These are phyloP conservation scores for Suillus spraguei DNA, from an alignment of 768 basidiomycete species.

Conservation along the genomic window DNA sequence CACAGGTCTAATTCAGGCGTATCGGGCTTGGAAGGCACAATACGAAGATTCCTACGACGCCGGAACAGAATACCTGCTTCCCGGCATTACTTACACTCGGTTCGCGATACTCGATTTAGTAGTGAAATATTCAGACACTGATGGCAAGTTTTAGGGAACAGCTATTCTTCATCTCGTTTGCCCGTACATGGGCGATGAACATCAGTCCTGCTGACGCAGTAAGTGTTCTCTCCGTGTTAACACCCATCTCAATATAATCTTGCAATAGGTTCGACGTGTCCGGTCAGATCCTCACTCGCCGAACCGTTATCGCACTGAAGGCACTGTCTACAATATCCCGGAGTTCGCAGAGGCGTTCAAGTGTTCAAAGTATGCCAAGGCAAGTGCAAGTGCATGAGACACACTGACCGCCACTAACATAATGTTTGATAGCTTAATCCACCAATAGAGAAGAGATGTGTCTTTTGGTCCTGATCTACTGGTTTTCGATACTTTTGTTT, in stretches of 20 bases:
- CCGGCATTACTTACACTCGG: constrained; percentile 80
- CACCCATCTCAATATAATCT: neutral
- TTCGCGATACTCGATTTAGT: constrained; percentile 25
- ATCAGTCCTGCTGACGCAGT: constrained; percentile 81
- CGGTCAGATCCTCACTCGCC: constrained; percentile 92
- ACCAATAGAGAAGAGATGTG: constrained; percentile 74
- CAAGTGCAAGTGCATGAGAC: constrained; percentile 33
- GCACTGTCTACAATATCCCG: constrained; percentile 84
- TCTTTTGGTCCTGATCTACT: constrained; percentile 66
- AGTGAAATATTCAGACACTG: neutral
- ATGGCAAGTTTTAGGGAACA: constrained; percentile 64
- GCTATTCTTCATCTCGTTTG: constrained; percentile 92
- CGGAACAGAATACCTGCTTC: constrained; percentile 74
- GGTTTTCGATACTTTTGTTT: constrained; percentile 3
- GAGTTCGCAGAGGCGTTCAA: constrained; percentile 89
- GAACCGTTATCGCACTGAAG: constrained; percentile 75
- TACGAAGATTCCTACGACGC: constrained; percentile 56
- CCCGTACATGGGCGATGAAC: constrained; percentile 82
- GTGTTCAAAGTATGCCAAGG: constrained; percentile 77
- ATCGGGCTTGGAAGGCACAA: constrained; percentile 88
- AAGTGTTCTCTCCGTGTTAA: constrained; percentile 27
- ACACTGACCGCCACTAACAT: constrained; percentile 5
- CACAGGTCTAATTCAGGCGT: constrained; percentile 81
- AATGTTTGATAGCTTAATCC: constrained; percentile 66
- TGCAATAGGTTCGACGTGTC: constrained; percentile 65